phyloP scores from a whole-genome alignment of 495 filamentous ascomycete species.

The Chlorociboria aeruginascens region DNA sequence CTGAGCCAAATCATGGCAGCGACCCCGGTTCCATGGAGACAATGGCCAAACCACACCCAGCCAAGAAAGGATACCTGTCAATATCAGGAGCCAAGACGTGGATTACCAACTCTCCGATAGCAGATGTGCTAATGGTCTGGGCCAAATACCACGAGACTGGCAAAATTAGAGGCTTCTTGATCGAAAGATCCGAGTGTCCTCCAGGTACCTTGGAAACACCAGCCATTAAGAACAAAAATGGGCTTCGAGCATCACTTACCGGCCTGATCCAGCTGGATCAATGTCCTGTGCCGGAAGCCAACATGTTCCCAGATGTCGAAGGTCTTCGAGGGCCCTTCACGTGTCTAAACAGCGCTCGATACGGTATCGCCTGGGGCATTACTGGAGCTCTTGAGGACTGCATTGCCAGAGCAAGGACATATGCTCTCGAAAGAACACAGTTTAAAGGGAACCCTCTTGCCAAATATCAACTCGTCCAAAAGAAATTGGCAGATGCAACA shows the following conservation, averaged over 20 bases:
- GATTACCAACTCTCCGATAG: slow-evolving; percentile 97
- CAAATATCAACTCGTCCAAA: slow-evolving; percentile 97
- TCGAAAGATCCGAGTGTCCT: slow-evolving; percentile 72
- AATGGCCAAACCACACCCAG: slow-evolving; percentile 71
- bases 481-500: slow-evolving; percentile 86
- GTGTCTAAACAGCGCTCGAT: slow-evolving; percentile 84
- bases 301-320: slow-evolving; percentile 89
- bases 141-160: slow-evolving; percentile 82
- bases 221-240: slow-evolving; percentile 88
- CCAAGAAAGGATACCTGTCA: slow-evolving; percentile 72
- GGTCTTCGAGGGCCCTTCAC: slow-evolving; percentile 83
- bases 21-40: slow-evolving; percentile 97
- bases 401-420: slow-evolving; percentile 64
- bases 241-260: slow-evolving; percentile 83
- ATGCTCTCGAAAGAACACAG: slow-evolving; percentile 84
- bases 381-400: slow-evolving; percentile 94
- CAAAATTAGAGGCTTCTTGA: slow-evolving; percentile 89
- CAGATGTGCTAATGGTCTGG: slow-evolving; percentile 87
- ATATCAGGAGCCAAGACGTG: slow-evolving; percentile 88
- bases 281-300: slow-evolving; percentile 77
- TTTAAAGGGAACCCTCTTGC: slow-evolving; percentile 94
- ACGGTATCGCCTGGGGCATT: slow-evolving; percentile 86
- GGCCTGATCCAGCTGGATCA: slow-evolving; percentile 96
- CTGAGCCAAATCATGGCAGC: slow-evolving; percentile 94
- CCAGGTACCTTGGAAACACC: slow-evolving; percentile 87